phyloP scores from a whole-genome alignment of 768 basidiomycete species.

The Gloeophyllum trabeum region DNA sequence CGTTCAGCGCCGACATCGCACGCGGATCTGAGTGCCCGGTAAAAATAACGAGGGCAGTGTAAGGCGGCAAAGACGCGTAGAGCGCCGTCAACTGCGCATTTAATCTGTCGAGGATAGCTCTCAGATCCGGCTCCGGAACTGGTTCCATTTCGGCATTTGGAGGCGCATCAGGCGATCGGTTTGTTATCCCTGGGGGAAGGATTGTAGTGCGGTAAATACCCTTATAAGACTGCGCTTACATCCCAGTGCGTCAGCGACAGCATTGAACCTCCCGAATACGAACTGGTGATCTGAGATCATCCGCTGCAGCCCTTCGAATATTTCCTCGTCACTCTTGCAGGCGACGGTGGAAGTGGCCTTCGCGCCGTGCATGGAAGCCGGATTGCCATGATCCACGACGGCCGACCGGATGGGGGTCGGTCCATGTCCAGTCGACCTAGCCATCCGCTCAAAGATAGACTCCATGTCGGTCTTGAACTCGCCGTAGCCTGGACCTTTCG shows the following conservation, averaged over 20 bases:
- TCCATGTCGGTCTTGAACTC: slow-evolving; percentile 81
- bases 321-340: slow-evolving; percentile 70
- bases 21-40: slow-evolving; percentile 88
- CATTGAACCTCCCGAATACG: slow-evolving; percentile 75
- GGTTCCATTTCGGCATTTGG: slow-evolving; percentile 3
- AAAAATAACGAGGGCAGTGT: slow-evolving; percentile 77
- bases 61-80: slow-evolving; percentile 59
- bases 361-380: slow-evolving; percentile 71
- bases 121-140: slow-evolving; percentile 4
- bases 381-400: slow-evolving; percentile 82
- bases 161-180: slow-evolving; percentile 32
- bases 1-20: slow-evolving; percentile 61
- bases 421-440: slow-evolving; percentile 34
- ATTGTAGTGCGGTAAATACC: too few relatives aligned
- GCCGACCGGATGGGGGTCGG: slow-evolving; percentile 39
- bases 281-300: slow-evolving; percentile 63
- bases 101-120: slow-evolving; percentile 30
- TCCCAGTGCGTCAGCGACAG: slow-evolving; percentile 66
- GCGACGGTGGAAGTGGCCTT: slow-evolving; percentile 71
- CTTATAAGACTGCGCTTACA: slow-evolving; percentile 55
- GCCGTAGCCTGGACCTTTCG: slow-evolving; percentile 60
- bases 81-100: slow-evolving; percentile 51
- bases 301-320: slow-evolving; percentile 57
- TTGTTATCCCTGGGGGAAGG: slow-evolving; percentile 47
- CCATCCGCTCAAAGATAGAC: slow-evolving; percentile 81